Conservation (phyloP, 192 early-diverging fungal species). For the Nowakowskiella sp. region DNA sequence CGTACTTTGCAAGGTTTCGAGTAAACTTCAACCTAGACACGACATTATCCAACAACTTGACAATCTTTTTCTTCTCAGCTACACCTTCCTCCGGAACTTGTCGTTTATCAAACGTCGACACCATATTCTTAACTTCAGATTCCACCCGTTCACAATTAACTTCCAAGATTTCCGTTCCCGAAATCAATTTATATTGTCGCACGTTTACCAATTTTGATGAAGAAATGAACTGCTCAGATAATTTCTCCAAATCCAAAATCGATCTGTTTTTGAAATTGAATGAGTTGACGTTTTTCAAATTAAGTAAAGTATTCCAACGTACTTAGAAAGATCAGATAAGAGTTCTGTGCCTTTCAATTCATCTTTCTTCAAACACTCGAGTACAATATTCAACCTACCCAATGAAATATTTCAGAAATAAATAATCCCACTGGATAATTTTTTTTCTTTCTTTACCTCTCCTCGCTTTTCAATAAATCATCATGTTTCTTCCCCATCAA, state of each 20-base stretch:
- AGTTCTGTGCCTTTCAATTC: constrained; percentile 62
- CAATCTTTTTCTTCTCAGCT: constrained; percentile 10
- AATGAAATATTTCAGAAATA: not conserved
- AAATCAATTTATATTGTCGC: constrained; percentile 10
- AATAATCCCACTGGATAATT: constrained; percentile 4
- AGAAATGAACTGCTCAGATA: constrained; percentile 56
- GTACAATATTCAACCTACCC: constrained; percentile 53
- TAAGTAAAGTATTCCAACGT: constrained; percentile 1
- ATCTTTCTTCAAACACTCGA: constrained; percentile 71
- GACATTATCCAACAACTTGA: constrained; percentile 13
- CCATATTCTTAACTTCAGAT: constrained; percentile 18
- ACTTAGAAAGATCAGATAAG: constrained; percentile 58
- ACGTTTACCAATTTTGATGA: not conserved
- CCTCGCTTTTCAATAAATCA: constrained; percentile 72
- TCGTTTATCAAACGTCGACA: constrained; percentile 8
- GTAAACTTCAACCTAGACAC: not conserved
- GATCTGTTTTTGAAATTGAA: constrained; percentile 27
- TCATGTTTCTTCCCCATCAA: constrained; percentile 65
- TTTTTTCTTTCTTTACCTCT: too few species aligned
- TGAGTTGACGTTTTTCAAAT: constrained; percentile 1
- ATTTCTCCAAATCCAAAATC: constrained; percentile 55
- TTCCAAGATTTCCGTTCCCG: constrained; percentile 16
- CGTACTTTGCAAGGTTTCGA: constrained; percentile 10
- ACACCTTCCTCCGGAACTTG: not conserved
- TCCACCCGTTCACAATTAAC: constrained; percentile 18